A percentile compares a stretch with the other conserved stretches of the same genome.
Evolutionary conservation across 2,329 filamentous ascomycete species (phyloP).

Genomic region (Penicillium griseofulvum): DNA sequence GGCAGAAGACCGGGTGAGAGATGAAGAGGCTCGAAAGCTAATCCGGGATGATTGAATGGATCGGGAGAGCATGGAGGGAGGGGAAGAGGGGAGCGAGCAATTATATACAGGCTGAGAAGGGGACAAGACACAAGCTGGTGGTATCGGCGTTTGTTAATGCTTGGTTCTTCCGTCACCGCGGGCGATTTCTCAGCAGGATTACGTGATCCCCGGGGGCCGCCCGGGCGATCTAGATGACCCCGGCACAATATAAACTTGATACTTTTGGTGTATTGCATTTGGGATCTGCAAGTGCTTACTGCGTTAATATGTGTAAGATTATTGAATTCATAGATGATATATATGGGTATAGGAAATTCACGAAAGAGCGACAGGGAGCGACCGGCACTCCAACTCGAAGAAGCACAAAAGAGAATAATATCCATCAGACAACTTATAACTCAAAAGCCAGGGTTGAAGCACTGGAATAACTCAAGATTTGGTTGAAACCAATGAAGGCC

Average conservation of each 20-base stretch:
- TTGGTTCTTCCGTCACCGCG: background rate
- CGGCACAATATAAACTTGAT: background rate
- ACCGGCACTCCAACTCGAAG: background rate
- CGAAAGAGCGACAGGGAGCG: constrained; percentile 1
- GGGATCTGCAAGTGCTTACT: background rate
- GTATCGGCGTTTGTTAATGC: constrained; percentile 16
- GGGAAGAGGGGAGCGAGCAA: constrained; percentile 10
- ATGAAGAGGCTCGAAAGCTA: constrained; percentile 23
- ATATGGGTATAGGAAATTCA: constrained; percentile 1
- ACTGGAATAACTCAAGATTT: background rate
- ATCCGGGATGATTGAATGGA: constrained; percentile 21
- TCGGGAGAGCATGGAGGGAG: constrained; percentile 25
- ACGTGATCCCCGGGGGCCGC: constrained; percentile 13
- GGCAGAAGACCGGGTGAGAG: constrained; percentile 4
- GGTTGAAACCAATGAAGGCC: background rate
- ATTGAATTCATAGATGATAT: background rate
- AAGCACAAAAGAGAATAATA: background rate
- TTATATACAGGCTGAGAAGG: constrained; percentile 16
- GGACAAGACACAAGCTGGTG: constrained; percentile 10
- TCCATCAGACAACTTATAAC: background rate
- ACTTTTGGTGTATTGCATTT: background rate
- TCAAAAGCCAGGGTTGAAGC: constrained; percentile 4
- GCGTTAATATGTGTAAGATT: background rate
- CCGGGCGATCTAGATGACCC: too few species aligned
- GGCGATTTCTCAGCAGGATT: constrained; percentile 11